A percentile compares a stretch with the other conserved stretches of the same genome.
Evolutionary conservation across 140 eudicot genomes (phyloP).

Genomic region (Stevia rebaudiana): DNA sequence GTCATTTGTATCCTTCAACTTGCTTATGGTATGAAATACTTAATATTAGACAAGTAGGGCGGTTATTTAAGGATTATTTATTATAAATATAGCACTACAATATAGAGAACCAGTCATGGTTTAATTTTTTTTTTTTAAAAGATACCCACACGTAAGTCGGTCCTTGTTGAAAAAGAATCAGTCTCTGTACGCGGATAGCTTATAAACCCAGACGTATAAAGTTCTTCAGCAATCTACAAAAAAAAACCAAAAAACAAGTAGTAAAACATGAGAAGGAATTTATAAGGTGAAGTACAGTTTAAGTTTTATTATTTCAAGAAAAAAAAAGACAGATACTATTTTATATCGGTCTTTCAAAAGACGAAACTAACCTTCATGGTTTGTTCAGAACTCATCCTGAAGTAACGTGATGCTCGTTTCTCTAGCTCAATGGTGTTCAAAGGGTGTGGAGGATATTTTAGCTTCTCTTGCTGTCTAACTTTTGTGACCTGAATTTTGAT

Average conservation of each 20-base stretch:
- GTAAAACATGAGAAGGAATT: neutral
- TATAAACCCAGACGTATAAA: slow-evolving; percentile 90
- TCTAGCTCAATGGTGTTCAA: slow-evolving; percentile 95
- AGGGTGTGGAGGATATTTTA: slow-evolving; percentile 86
- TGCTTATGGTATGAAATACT: neutral
- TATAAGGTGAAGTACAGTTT: neutral
- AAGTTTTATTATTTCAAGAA: neutral
- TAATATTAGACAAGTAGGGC: neutral
- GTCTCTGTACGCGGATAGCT: slow-evolving; percentile 99
- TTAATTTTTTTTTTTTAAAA: neutral
- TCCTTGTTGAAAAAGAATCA: slow-evolving; percentile 60
- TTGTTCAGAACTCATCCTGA: slow-evolving; percentile 77
- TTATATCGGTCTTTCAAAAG: neutral
- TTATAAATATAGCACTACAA: neutral
- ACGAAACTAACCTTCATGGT: slow-evolving; percentile 74
- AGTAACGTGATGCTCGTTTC: slow-evolving; percentile 96
- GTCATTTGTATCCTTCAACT: slow-evolving; percentile 6
- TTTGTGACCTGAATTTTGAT: slow-evolving; percentile 61
- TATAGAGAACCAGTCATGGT: neutral
- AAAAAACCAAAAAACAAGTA: neutral
- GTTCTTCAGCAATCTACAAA: slow-evolving; percentile 71
- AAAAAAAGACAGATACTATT: slow-evolving; percentile 1
- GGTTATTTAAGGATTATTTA: neutral
- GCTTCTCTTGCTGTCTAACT: slow-evolving; percentile 67
- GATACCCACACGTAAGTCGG: slow-evolving; percentile 67